Evolutionary conservation across 2,329 filamentous ascomycete genomes (phyloP).

Genomic region (Colletotrichum caudatum): DNA sequence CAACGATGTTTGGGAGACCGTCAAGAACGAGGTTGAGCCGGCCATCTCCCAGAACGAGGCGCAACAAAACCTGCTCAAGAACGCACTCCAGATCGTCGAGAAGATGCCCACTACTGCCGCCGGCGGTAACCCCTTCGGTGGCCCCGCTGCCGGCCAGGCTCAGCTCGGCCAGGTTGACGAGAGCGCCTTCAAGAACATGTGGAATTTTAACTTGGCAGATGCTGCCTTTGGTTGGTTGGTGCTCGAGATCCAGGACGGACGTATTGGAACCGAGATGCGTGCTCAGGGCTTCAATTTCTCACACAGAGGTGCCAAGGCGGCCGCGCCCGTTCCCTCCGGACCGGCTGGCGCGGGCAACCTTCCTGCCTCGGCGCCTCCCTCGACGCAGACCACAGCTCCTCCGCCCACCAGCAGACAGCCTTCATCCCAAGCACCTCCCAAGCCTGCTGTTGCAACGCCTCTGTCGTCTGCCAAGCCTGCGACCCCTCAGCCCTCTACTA

Average conservation of each 20-base stretch:
- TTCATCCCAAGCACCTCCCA: constrained; percentile 53
- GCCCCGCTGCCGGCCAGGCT: constrained; percentile 77
- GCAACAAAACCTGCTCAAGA: constrained; percentile 90
- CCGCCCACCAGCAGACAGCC: constrained; percentile 53
- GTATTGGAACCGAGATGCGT: constrained; percentile 98
- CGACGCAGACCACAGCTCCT: constrained; percentile 52
- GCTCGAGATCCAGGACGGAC: constrained; percentile 92
- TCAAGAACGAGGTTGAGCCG: constrained; percentile 94
- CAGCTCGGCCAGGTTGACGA: constrained; percentile 93
- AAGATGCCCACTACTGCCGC: constrained; percentile 98
- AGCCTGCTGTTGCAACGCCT: constrained; percentile 56
- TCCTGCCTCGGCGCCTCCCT: constrained; percentile 52
- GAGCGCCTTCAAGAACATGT: constrained; percentile 99
- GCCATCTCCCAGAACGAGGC: constrained; percentile 94
- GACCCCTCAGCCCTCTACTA: constrained; percentile 64
- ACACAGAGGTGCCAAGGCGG: constrained; percentile 86
- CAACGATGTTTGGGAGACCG: constrained; percentile 99
- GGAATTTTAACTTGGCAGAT: constrained; percentile 99
- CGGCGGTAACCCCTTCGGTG: constrained; percentile 96
- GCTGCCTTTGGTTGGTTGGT: constrained; percentile 97
- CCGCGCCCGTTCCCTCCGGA: constrained; percentile 54
- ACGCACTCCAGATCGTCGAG: constrained; percentile 92
- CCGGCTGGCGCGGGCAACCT: constrained; percentile 50
- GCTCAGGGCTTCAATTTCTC: constrained; percentile 99
- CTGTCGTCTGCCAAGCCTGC: constrained; percentile 54